Percentiles rank a stretch among this genome's conserved stretches.
phyloP scores from a whole-genome alignment of 768 basidiomycete species.

The Mycena leptocephala region DNA sequence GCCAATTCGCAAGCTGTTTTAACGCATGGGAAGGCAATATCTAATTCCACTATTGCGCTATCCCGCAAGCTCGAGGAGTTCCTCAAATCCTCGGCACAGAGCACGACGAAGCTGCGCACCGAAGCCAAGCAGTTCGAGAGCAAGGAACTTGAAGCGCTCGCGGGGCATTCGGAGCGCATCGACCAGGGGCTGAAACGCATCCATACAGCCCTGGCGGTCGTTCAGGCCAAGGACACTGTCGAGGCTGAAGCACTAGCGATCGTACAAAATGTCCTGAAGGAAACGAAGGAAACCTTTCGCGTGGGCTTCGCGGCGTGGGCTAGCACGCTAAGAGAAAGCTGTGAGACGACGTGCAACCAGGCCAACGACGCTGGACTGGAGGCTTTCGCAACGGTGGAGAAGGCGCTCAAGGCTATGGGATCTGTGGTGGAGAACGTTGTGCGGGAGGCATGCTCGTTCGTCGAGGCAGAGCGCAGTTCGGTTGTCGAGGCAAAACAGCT shows the following conservation, averaged over 20 bases:
- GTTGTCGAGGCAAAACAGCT: constrained; percentile 66
- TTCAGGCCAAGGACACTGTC: constrained; percentile 70
- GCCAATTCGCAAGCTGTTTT: constrained; percentile 79
- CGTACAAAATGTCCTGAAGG: constrained; percentile 66
- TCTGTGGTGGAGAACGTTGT: constrained; percentile 75
- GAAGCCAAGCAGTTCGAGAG: constrained; percentile 72
- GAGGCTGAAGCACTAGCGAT: constrained; percentile 68
- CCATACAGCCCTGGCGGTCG: constrained; percentile 65
- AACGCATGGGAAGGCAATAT: constrained; percentile 73
- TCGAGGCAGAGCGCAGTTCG: constrained; percentile 69
- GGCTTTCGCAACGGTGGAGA: constrained; percentile 69
- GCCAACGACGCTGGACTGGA: constrained; percentile 60
- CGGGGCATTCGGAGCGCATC: constrained; percentile 67
- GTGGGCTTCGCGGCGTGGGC: constrained; percentile 71
- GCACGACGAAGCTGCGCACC: constrained; percentile 65
- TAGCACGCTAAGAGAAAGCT: constrained; percentile 64
- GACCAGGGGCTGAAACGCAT: constrained; percentile 72
- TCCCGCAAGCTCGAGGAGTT: constrained; percentile 76
- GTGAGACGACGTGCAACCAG: constrained; percentile 63
- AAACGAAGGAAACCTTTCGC: constrained; percentile 69
- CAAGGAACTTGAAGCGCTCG: constrained; percentile 70
- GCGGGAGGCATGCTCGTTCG: constrained; percentile 70
- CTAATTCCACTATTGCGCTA: constrained; percentile 68
- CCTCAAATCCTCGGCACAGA: constrained; percentile 68
- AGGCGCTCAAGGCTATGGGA: constrained; percentile 71